Conservation (phyloP, 1,284 basidiomycete genomes). For the Schizophyllum amplum region DNA sequence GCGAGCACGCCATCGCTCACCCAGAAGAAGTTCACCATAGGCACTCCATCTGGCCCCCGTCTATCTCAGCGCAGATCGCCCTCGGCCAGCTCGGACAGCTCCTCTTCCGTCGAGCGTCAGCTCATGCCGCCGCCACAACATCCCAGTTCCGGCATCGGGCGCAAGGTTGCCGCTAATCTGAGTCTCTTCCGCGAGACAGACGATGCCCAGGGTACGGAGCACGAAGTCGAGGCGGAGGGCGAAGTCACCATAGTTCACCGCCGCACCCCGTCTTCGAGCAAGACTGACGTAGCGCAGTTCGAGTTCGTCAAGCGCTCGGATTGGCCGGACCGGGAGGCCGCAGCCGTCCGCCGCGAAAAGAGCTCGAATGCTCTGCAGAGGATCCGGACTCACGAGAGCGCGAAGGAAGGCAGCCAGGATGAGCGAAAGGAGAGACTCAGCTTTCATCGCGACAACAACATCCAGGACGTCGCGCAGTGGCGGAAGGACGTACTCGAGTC, state of each 20-base stretch:
- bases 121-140: conserved; percentile 11
- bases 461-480: not conserved
- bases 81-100: conserved; percentile 30
- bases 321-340: conserved; percentile 70
- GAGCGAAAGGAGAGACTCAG: conserved; percentile 27
- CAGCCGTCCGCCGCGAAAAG: conserved; percentile 56
- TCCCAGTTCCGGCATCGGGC: conserved; percentile 47
- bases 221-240: conserved; percentile 29
- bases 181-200: conserved; percentile 74
- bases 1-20: conserved; percentile 12
- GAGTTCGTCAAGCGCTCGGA: conserved; percentile 76
- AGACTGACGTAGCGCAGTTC: conserved; percentile 50
- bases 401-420: conserved; percentile 23
- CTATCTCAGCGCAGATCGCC: conserved; percentile 10
- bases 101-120: conserved; percentile 25
- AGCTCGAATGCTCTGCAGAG: conserved; percentile 52
- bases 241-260: conserved; percentile 23
- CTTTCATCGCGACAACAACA: conserved; percentile 1
- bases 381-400: conserved; percentile 40
- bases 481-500: not conserved
- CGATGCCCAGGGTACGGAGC: conserved; percentile 31
- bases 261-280: conserved; percentile 37
- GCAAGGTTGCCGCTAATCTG: conserved; percentile 72
- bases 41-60: conserved; percentile 10
- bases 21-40: conserved; percentile 6